Evolutionary conservation across 495 filamentous ascomycete genomes (phyloP).

Genomic region (Tuber magnatum): DNA sequence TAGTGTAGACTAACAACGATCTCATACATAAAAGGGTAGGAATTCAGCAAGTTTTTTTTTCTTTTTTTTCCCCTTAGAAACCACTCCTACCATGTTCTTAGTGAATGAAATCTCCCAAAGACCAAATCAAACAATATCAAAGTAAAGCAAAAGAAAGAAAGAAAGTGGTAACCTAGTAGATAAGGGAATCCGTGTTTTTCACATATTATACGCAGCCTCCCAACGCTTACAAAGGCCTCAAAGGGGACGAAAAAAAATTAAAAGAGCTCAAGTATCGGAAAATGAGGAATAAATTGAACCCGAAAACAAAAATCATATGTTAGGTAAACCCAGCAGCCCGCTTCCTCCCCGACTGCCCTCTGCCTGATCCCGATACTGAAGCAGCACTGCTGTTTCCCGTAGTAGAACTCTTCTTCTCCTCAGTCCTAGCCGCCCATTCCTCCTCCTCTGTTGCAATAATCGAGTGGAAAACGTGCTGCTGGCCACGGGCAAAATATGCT

Average conservation of each 20-base stretch:
- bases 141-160: background rate
- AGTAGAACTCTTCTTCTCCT: slow-evolving; percentile 42
- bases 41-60: background rate
- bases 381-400: slow-evolving; percentile 34
- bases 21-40: background rate
- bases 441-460: slow-evolving; percentile 58
- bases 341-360: slow-evolving; percentile 35
- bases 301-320: slow-evolving; percentile 3
- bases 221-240: background rate
- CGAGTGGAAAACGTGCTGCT: slow-evolving; percentile 53
- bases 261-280: background rate
- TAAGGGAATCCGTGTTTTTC: background rate
- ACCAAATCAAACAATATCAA: background rate
- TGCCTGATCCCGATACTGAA: slow-evolving; percentile 11
- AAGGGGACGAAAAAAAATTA: background rate
- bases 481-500: slow-evolving; percentile 56
- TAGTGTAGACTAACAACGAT: background rate
- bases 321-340: slow-evolving; percentile 26
- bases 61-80: background rate
- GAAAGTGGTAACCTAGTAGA: background rate
- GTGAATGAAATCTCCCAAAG: background rate
- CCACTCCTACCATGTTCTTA: background rate
- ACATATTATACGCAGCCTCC: background rate
- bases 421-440: slow-evolving; percentile 49
- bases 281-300: background rate